phyloP scores from a whole-genome alignment of 306 rosid genomes.

The Purshia tridentata region DNA sequence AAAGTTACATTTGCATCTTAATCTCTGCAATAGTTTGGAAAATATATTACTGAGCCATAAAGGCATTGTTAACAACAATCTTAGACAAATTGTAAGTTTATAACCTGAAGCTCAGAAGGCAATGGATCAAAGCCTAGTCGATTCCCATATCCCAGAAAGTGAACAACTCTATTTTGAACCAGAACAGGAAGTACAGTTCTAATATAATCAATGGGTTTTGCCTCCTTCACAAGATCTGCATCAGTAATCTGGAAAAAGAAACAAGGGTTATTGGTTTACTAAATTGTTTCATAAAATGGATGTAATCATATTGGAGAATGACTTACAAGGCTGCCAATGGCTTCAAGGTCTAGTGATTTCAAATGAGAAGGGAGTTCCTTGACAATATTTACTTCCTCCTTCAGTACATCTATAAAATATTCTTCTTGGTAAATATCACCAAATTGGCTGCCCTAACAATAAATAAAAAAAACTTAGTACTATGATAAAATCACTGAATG shows the following conservation, averaged over 20 bases:
- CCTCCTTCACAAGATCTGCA: slow-evolving; percentile 86
- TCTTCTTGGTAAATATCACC: slow-evolving; percentile 91
- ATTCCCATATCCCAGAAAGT: slow-evolving; percentile 88
- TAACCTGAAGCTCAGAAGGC: slow-evolving; percentile 80
- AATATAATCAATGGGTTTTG: slow-evolving; percentile 62
- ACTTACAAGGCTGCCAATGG: slow-evolving; percentile 79
- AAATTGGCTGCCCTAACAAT: slow-evolving; percentile 67
- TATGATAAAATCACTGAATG: not conserved
- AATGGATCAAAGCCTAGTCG: slow-evolving; percentile 93
- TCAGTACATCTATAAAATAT: slow-evolving; percentile 63
- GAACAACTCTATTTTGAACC: slow-evolving; percentile 63
- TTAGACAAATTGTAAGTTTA: slow-evolving; percentile 10
- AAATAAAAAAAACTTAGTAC: not conserved
- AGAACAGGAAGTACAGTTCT: slow-evolving; percentile 69
- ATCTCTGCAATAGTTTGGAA: slow-evolving; percentile 48
- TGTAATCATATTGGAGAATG: slow-evolving; percentile 5
- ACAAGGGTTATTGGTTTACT: slow-evolving; percentile 1
- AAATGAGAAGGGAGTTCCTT: slow-evolving; percentile 82
- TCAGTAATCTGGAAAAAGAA: slow-evolving; percentile 75
- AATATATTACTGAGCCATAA: not conserved
- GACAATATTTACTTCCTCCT: slow-evolving; percentile 59
- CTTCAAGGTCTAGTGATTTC: slow-evolving; percentile 61
- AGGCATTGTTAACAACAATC: not conserved
- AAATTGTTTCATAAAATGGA: slow-evolving; percentile 11
- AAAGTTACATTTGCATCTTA: slow-evolving; percentile 97